Base-by-base conservation (phyloP, 495 filamentous ascomycete species). In the Hypoxylon trugodes region DNA sequence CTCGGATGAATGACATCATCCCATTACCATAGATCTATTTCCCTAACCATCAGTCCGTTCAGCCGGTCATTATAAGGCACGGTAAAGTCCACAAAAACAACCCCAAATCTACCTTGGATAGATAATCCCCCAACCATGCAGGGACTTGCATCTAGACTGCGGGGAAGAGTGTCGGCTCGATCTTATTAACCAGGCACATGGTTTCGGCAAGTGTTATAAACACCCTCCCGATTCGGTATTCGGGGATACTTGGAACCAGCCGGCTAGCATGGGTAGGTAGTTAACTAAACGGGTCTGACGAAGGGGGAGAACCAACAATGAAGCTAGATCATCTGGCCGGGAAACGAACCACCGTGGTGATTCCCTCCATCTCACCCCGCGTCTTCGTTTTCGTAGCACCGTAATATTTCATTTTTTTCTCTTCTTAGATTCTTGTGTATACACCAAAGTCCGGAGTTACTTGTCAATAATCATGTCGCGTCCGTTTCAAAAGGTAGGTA, bases 91-190 rank as follows among this genome's bases (percentile, higher is more conserved):
- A 10, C 28, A 37, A 47, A 3, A n/a, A n/a, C n/a, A n/a, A n/a
- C 8, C 9, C 26, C 13, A 12, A 9, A 6, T 13, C 1, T 54
- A 53, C 28, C 48, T 43, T 36, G 45, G 40, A 38, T 28, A 50
- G 37, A 57, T 22, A 32, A 40, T 42, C 55, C 58, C 48, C 58
- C 8, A n/a, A 37, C 37, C 48, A 47, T 54, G 33, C 41, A 47
- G 40, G 58, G 58, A 45, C 46, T 36, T 45, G 37, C 38, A 13
- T 61, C 56, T 61, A 61, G 52, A 42, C 52, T 62, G 64, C 64
- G 64, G 64, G 64, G 64, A 61, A 67, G 25, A 22, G 33, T 16
- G 40, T 67, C 64, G 64, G 63, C 58, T 58, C 52, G 52, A 47
- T 54, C 64, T 18, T 57, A 66, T 57, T 53, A 48, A 54, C 56